These are phyloP conservation scores for Cyanodermella asteris DNA, from an alignment of 2,329 filamentous ascomycete genomes.

Conservation along the genomic window DNA sequence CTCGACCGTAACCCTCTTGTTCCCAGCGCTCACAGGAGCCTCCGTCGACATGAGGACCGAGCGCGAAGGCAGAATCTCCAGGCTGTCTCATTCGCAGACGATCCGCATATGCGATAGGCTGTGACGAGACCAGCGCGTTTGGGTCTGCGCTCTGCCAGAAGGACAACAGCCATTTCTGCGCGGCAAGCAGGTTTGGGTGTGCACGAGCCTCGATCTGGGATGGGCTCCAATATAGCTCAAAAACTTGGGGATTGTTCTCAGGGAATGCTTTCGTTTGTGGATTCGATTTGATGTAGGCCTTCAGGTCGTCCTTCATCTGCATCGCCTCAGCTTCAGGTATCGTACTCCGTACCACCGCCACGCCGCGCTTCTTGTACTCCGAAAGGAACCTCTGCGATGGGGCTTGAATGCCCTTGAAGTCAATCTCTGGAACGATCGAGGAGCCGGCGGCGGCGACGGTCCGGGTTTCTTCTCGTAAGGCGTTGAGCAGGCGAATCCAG, in stretches of 20 bases:
- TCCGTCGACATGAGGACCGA: constrained; percentile 53
- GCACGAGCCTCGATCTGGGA: constrained; percentile 45
- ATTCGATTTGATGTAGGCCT: constrained; percentile 44
- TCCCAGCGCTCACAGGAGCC: constrained; percentile 61
- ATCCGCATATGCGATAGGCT: constrained; percentile 48
- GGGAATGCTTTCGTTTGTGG: constrained; percentile 42
- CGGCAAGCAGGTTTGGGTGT: constrained; percentile 39
- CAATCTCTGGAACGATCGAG: constrained; percentile 21
- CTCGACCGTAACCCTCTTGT: constrained; percentile 39
- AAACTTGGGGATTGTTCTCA: constrained; percentile 45
- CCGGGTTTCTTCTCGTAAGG: constrained; percentile 18
- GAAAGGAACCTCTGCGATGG: constrained; percentile 17
- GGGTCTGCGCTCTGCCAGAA: constrained; percentile 38
- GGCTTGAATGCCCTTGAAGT: constrained; percentile 18
- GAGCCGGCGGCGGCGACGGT: constrained; percentile 18
- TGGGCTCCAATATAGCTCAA: constrained; percentile 54
- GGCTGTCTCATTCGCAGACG: constrained; percentile 49
- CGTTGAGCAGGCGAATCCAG: constrained; percentile 20
- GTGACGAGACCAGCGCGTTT: constrained; percentile 19
- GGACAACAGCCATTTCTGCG: constrained; percentile 40
- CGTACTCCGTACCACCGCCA: constrained; percentile 42
- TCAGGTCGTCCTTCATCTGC: constrained; percentile 40
- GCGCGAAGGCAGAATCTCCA: constrained; percentile 46
- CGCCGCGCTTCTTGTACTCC: constrained; percentile 39
- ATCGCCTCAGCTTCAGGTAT: constrained; percentile 40